Percentiles rank a stretch among this genome's conserved stretches.
Evolutionary conservation across 2,329 filamentous ascomycete species (phyloP).

Genomic region (Aspergillus tamarii): DNA sequence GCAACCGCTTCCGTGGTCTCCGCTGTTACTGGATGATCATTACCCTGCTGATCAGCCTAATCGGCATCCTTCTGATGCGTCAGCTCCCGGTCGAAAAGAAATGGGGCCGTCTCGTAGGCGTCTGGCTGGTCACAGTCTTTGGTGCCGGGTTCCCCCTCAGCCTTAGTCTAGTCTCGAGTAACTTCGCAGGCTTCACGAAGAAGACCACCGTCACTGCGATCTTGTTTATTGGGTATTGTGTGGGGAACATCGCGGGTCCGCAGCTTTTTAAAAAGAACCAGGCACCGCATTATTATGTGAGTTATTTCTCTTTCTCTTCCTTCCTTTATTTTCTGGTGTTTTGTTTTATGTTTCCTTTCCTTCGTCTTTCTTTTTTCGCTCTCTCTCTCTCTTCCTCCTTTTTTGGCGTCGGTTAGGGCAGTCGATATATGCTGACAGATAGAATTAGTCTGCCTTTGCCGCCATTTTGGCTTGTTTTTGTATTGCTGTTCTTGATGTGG

Average conservation of each 20-base stretch:
- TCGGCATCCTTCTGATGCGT: constrained; percentile 32
- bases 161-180: constrained; percentile 32
- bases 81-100: constrained; percentile 21
- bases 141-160: constrained; percentile 35
- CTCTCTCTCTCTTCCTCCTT: not conserved
- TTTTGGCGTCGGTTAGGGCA: no score
- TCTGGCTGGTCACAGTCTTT: constrained; percentile 31
- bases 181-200: constrained; percentile 37
- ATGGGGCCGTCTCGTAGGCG: constrained; percentile 29
- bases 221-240: constrained; percentile 49
- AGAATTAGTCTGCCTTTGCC: constrained; percentile 7
- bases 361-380: no score
- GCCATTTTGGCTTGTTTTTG: constrained; percentile 11
- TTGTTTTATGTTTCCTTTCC: no score
- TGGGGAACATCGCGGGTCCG: constrained; percentile 34
- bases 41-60: constrained; percentile 9
- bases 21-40: constrained; percentile 15
- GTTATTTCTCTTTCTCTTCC: not conserved
- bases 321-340: not conserved
- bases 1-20: constrained; percentile 11
- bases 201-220: constrained; percentile 41
- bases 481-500: constrained; percentile 7
- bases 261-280: constrained; percentile 16
- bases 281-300: constrained; percentile 11
- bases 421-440: not conserved